Base-by-base conservation (phyloP, 306 rosid genomes). In the Dalbergia cultrata region DNA sequence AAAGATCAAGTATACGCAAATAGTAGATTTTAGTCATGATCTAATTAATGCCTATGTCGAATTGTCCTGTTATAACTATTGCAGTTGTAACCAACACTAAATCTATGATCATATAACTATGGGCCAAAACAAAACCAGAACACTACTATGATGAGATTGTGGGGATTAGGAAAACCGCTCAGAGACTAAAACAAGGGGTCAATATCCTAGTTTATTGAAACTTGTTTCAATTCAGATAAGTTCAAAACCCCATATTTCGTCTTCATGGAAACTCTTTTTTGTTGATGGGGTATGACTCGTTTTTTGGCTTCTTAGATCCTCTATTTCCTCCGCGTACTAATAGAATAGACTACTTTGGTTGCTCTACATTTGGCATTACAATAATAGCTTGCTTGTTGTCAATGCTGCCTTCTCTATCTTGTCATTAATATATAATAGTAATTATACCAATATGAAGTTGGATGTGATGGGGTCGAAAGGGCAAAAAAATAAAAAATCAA, bases 81-180 rank as follows among this genome's bases (percentile, higher is more conserved):
- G 43, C 60, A 80, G 74, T 64, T 81, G 71, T 57, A 66, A 44
- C n/a, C 81, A 17, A 65, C 22, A 5, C 33, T 57, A 64, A 66
- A 53, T 77, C 69, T 63, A 79, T 19, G 58, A 71, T 33, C 10
- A 21, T 67, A 56, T 67, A 56, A 71, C 81, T 52, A 79, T 60
- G 81, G 77, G 81, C 83, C 57, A 26, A 72, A 57, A 66, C 59
- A 70, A 76, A 85, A 81, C 80, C 82, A 81, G 69, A 54, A 35
- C 37, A 18, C 11, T 7, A 67, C 13, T 45, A 21, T 49, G 49
- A 67, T 59, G 26, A 44, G 68, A 47, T 64, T 63, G 76, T 54
- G 67, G 77, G 76, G 26, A 54, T 54, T 54, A 52, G 13, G 52
- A 58, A 80, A 80, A 80, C 74, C 73, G 33, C 74, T 43, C 7